Conservation (phyloP, 345 rosid genomes). For the Mercurialis annua region DNA sequence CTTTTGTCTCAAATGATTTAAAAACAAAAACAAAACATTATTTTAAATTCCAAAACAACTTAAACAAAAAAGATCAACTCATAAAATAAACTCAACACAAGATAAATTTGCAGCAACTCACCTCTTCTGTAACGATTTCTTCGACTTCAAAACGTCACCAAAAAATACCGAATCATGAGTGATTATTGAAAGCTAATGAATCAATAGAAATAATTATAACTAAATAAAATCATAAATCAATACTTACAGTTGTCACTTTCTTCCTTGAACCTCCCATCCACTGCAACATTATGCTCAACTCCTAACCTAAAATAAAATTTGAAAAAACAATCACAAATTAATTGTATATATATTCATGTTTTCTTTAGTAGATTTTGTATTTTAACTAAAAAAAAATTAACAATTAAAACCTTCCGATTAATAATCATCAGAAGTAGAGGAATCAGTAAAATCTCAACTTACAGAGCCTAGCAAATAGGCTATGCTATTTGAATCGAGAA, state of each 20-base stretch:
- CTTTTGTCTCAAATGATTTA: constrained; percentile 57
- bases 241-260: constrained; percentile 63
- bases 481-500: too few species aligned
- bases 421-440: too few species aligned
- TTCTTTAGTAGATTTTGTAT: too few species aligned
- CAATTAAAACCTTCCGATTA: too few species aligned
- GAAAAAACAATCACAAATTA: too few species aligned
- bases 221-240: background rate
- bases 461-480: too few species aligned
- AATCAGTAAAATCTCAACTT: too few species aligned
- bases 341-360: too few species aligned
- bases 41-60: background rate
- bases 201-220: background rate
- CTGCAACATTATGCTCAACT: constrained; percentile 51
- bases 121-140: constrained; percentile 59
- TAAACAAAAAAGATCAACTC: too few species aligned
- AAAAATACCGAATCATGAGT: background rate
- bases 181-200: constrained; percentile 4
- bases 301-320: background rate
- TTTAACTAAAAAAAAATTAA: too few species aligned
- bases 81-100: background rate
- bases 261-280: constrained; percentile 97
- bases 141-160: constrained; percentile 33
- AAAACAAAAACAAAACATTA: background rate
- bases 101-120: constrained; percentile 20